Conservation (phyloP, 169 alveolate genomes). For the Eimeria praecox region DNA sequence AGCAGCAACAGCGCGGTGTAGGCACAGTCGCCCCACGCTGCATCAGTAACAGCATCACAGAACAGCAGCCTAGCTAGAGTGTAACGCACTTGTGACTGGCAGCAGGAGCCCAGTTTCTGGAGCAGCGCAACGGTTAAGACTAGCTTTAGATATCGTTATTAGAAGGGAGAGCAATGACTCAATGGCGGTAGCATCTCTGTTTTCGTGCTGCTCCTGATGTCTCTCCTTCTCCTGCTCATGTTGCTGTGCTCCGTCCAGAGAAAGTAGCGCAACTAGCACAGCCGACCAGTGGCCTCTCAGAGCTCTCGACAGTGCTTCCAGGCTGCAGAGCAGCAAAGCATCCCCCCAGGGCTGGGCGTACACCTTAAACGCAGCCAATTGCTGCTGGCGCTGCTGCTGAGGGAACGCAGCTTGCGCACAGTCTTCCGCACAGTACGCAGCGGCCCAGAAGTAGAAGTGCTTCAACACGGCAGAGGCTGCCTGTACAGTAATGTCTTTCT, state of each 20-base stretch:
- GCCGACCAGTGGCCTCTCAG: conserved; percentile 1
- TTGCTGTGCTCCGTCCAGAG: neutral
- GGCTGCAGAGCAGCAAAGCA: conserved; percentile 73
- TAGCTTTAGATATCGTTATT: conserved; percentile 22
- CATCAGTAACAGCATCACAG: neutral
- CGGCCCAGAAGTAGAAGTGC: conserved; percentile 63
- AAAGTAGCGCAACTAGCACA: conserved; percentile 26
- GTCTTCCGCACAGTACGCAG: conserved; percentile 57
- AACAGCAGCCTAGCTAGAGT: neutral
- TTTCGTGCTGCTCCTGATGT: neutral
- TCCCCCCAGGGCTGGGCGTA: conserved; percentile 48
- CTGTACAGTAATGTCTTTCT: neutral
- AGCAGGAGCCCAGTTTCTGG: conserved; percentile 45
- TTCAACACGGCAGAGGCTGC: conserved; percentile 64
- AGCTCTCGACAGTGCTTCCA: conserved; percentile 59
- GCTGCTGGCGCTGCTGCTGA: conserved; percentile 36
- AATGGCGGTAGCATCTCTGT: neutral
- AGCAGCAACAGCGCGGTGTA: neutral
- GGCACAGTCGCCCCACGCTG: no score
- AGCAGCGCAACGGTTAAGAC: conserved; percentile 54
- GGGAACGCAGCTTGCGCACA: neutral
- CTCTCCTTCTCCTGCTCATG: neutral
- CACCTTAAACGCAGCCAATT: conserved; percentile 23
- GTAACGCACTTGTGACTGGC: conserved; percentile 62
- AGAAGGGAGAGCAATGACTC: conserved; percentile 60